phyloP scores from a whole-genome alignment of 164 flowering plant genomes.

The Houttuynia cordata region DNA sequence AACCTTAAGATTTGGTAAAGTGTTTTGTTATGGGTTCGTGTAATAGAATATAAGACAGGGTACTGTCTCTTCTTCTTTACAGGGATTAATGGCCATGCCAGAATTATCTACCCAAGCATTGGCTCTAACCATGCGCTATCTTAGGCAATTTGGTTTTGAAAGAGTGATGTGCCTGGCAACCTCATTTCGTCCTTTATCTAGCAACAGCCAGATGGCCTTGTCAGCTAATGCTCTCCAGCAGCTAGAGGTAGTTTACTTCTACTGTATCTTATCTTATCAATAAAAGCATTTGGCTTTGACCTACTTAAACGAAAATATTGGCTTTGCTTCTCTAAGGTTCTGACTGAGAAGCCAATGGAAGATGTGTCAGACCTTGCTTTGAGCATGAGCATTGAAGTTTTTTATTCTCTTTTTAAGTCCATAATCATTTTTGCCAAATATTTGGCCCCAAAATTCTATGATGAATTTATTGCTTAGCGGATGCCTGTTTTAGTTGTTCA shows the following conservation, averaged over 20 bases:
- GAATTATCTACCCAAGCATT: slow-evolving; percentile 74
- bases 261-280: background rate
- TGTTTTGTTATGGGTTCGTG: too few species aligned
- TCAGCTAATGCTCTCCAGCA: slow-evolving; percentile 91
- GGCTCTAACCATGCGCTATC: slow-evolving; percentile 61
- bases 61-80: background rate
- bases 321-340: too few species aligned
- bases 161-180: slow-evolving; percentile 53
- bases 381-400: too few species aligned
- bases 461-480: too few species aligned
- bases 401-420: too few species aligned
- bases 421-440: too few species aligned
- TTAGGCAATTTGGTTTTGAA: slow-evolving; percentile 84
- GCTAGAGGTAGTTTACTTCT: slow-evolving; percentile 44
- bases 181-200: slow-evolving; percentile 60
- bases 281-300: too few species aligned
- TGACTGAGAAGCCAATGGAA: too few species aligned
- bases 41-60: background rate
- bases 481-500: too few species aligned
- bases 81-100: slow-evolving; percentile 79
- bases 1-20: background rate
- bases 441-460: too few species aligned
- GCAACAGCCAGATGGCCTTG: slow-evolving; percentile 63
- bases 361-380: too few species aligned
- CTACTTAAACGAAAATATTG: too few species aligned